Evolutionary conservation across 1,139 yeast species (phyloP), one percentile per base, ranked within the genome.

Genomic region (Blastobotrys petasosporus): DNA sequence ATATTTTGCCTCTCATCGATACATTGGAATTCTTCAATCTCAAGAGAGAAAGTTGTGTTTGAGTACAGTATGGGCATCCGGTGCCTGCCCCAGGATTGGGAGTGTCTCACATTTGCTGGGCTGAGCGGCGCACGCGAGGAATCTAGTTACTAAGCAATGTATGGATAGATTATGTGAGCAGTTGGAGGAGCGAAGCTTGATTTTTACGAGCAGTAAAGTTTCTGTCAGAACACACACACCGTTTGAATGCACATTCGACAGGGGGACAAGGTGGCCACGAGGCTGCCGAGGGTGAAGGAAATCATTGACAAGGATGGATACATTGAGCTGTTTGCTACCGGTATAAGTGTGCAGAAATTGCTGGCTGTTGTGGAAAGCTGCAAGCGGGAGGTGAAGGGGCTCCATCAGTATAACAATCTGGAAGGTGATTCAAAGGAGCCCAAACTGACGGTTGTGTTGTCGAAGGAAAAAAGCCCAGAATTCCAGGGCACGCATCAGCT

Each of bases 361-460:
- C 46, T 59, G 13, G 53, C 63, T 3, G 54, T 59, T 13, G 56
- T 52, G 9, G 63, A 61, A 42, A 49, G 48, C 37, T 51, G 52
- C 34, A 61, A 61, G 46, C 47, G 45, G 37, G 37, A 47, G 37
- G 35, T 48, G 25, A 33, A 33, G 13, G 47, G 37, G 8, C 41
- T 51, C 16, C 50, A 51, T 42, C 62, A 58, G 37, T 57, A 58
- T 48, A 58, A 56, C 42, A 41, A 42, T 17, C 44, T 53, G 7
- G 15, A 13, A 11, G 40, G 38, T 7, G 32, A 38, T 6, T 15
- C 41, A 16, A 38, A 30, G 13, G 9, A 17, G 31, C 42, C 42
- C n/a, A 17, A 9, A 17, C 20, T 39, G n/a, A 11, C 20, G 4
- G 20, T 39, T 11, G 28, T 20, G 16, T 23, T 39, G 16, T 31